These are phyloP conservation scores for Ascochyta fabae DNA, from an alignment of 2,329 filamentous ascomycete species.

Conservation along the genomic window DNA sequence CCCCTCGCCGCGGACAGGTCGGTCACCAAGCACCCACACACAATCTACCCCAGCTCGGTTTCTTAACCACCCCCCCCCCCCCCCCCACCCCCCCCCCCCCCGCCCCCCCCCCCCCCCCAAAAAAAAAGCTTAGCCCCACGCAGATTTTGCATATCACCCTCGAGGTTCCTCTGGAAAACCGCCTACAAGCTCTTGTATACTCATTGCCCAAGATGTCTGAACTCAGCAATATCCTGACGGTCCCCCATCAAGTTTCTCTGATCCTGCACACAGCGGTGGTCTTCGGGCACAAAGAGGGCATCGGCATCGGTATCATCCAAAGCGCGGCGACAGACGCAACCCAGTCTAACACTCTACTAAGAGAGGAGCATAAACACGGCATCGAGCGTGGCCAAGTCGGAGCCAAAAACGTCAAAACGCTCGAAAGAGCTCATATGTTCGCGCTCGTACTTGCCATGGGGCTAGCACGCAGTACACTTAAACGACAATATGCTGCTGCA, in stretches of 20 bases:
- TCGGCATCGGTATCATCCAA: conserved; percentile 21
- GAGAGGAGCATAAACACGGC: conserved; percentile 13
- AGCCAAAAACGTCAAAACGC: conserved; percentile 17
- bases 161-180: not conserved
- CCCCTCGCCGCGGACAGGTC: too few species aligned
- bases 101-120: too few species aligned
- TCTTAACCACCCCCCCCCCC: too few species aligned
- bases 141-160: too few species aligned
- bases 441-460: conserved; percentile 18
- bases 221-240: not conserved
- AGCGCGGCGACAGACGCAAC: conserved; percentile 13
- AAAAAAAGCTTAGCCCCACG: too few species aligned
- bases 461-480: conserved; percentile 18
- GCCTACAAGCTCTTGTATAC: not conserved
- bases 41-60: too few species aligned
- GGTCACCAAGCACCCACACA: too few species aligned
- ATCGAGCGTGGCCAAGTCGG: conserved; percentile 10
- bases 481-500: conserved; percentile 7
- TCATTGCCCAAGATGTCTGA: conserved; percentile 2
- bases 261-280: conserved; percentile 18
- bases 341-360: conserved; percentile 7
- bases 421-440: conserved; percentile 21
- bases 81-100: too few species aligned
- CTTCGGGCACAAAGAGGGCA: conserved; percentile 8
- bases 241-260: conserved; percentile 3